These are phyloP conservation scores for Moesziomyces aphidis DNA, from an alignment of 1,284 basidiomycete genomes.

Conservation along the genomic window DNA sequence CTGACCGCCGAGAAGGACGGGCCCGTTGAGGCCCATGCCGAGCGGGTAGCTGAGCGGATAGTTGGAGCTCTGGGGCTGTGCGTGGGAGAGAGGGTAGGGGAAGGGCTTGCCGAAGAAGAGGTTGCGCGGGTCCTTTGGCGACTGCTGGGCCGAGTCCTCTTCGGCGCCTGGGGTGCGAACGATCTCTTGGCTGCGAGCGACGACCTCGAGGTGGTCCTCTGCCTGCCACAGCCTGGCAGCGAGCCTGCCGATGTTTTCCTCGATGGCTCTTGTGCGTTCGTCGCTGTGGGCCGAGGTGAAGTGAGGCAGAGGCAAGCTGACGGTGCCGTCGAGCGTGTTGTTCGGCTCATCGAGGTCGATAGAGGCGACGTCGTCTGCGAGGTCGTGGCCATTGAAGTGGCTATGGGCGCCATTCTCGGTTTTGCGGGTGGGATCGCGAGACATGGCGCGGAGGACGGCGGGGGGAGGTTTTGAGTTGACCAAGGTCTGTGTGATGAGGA, in stretches of 20 bases:
- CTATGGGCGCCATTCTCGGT: conserved; percentile 3
- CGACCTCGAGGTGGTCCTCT: conserved; percentile 54
- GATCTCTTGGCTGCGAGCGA: conserved; percentile 43
- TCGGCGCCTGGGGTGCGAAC: conserved; percentile 46
- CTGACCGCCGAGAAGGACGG: conserved; percentile 58
- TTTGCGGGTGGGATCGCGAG: conserved; percentile 31
- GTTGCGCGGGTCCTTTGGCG: conserved; percentile 20
- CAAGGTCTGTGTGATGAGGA: conserved; percentile 55
- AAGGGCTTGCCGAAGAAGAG: conserved; percentile 53
- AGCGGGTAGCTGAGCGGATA: conserved; percentile 67
- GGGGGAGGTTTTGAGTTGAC: conserved; percentile 53
- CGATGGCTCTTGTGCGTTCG: conserved; percentile 50
- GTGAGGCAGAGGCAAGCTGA: conserved; percentile 55
- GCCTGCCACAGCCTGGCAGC: conserved; percentile 61
- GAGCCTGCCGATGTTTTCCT: conserved; percentile 50
- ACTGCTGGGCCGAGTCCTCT: conserved; percentile 12
- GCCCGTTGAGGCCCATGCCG: conserved; percentile 63
- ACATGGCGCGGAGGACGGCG: conserved; percentile 36
- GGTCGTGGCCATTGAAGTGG: conserved; percentile 13
- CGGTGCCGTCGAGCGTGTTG: conserved; percentile 14
- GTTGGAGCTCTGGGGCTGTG: conserved; percentile 58
- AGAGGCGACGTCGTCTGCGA: conserved; percentile 41
- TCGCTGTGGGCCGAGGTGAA: conserved; percentile 49
- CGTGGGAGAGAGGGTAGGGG: conserved; percentile 63
- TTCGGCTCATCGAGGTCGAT: conserved; percentile 33